Evolutionary conservation across 129 eudicot species (phyloP).

Genomic region (Chrysanthemum seticuspe): DNA sequence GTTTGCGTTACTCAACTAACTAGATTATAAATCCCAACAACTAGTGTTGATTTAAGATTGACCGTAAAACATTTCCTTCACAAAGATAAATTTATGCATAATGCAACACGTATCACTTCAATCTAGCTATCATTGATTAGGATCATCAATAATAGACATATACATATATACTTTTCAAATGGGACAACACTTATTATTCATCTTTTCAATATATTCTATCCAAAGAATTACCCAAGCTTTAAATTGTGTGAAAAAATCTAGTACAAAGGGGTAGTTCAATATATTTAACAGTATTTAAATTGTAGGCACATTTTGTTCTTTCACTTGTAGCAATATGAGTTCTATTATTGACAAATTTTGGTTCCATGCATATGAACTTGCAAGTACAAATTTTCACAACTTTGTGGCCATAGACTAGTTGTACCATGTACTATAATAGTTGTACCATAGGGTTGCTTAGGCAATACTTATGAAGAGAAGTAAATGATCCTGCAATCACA

Average conservation of each 20-base stretch:
- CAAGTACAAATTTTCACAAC: slow-evolving; percentile 21
- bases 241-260: background rate
- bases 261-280: slow-evolving; percentile 29
- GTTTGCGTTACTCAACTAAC: too few relatives aligned
- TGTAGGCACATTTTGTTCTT: slow-evolving; percentile 28
- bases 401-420: slow-evolving; percentile 11
- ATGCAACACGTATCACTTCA: too few relatives aligned
- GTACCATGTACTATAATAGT: slow-evolving; percentile 27
- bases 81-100: too few relatives aligned
- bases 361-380: slow-evolving; percentile 14
- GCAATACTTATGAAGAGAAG: slow-evolving; percentile 28
- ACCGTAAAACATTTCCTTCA: too few relatives aligned
- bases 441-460: slow-evolving; percentile 30
- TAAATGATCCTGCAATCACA: slow-evolving; percentile 24
- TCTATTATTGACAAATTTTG: slow-evolving; percentile 30
- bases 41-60: too few relatives aligned
- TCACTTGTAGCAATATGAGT: slow-evolving; percentile 17
- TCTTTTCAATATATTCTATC: background rate
- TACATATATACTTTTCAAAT: background rate
- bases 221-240: slow-evolving; percentile 1
- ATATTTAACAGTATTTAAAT: slow-evolving; percentile 7
- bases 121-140: too few relatives aligned
- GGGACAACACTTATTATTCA: too few relatives aligned
- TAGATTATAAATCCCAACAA: too few relatives aligned
- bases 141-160: too few relatives aligned